A percentile compares a stretch with the other conserved stretches of the same genome.
Evolutionary conservation across 2,329 filamentous ascomycete genomes (phyloP).

Genomic region (Fusarium poae): DNA sequence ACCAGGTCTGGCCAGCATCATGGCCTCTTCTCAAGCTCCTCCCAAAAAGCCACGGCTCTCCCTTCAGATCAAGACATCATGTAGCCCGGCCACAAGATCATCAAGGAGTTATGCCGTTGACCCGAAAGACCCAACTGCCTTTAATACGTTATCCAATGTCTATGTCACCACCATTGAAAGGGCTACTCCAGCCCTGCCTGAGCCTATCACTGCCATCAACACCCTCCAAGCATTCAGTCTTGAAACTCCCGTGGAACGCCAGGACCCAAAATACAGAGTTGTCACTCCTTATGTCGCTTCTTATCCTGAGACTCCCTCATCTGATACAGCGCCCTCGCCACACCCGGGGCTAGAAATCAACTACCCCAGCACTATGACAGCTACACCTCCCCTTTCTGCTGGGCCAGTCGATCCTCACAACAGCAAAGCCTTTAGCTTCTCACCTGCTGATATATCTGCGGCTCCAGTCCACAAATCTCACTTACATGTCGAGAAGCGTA

Average conservation of each 20-base stretch:
- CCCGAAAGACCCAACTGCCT: constrained; percentile 71
- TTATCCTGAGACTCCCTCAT: constrained; percentile 67
- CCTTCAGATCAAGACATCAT: constrained; percentile 65
- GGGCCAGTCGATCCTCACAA: constrained; percentile 61
- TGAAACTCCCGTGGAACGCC: constrained; percentile 50
- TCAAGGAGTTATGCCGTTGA: constrained; percentile 57
- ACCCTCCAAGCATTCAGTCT: constrained; percentile 53
- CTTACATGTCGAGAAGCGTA: constrained; percentile 35
- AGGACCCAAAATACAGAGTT: constrained; percentile 51
- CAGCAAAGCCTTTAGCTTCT: constrained; percentile 62
- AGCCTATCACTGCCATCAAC: constrained; percentile 65
- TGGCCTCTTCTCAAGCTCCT: constrained; percentile 56
- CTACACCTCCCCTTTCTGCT: constrained; percentile 70
- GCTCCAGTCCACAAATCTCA: constrained; percentile 9
- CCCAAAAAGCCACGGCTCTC: constrained; percentile 68
- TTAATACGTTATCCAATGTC: constrained; percentile 75
- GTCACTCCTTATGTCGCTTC: constrained; percentile 61
- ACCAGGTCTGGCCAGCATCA: constrained; percentile 42
- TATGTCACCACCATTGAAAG: constrained; percentile 74
- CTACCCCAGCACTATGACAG: constrained; percentile 69
- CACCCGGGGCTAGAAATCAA: constrained; percentile 58
- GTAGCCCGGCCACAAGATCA: constrained; percentile 55
- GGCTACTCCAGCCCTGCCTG: constrained; percentile 62
- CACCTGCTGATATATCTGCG: constrained; percentile 51
- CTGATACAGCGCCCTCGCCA: constrained; percentile 65